Evolutionary conservation across 768 basidiomycete species (phyloP), one percentile per base, ranked within the genome.

Genomic region (Russula emetica): DNA sequence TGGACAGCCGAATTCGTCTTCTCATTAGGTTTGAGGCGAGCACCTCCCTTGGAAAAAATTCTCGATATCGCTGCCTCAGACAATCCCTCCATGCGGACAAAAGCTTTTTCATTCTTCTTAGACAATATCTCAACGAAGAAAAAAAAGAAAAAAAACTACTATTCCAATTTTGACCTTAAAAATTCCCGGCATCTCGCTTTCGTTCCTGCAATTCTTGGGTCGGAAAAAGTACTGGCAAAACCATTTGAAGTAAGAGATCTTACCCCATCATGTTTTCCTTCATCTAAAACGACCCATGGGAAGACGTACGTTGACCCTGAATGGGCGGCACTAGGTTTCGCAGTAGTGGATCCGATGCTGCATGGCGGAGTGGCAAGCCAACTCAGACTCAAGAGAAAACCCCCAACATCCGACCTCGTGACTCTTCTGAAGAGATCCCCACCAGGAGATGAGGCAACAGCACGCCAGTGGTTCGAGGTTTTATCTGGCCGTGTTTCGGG

Each of bases 1-100:
- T 28, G 62, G 28, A 16, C 69, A 94, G 95, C 92, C 1, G 93
- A 87, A 70, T 83, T 98, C 64, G 75, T 95, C 18, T 90, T 84
- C 73, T 78, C 81, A 20, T 77, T 93, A 28, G 91, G 90, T 26
- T 74, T 93, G 45, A 82, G 78, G 36, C 82, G 86, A 10, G 80
- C 80, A 62, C 94, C 94, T 2, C 83, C 87, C 1, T 74, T 96
- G 32, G 77, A 83, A 5, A 78, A 78, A 2, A 73, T 94, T 5
- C 78, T 98, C 16, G 74, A 80, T 14, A 77, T 97, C 5, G 93
- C 92, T 51, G 80, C 90, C 4, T 79, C 80, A 28, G 64, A 77
- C 3, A 80, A 88, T 66, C 58, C 75, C 9, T 69, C 79, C 69
- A 72, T 82, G 38, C 83, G 84, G n/a, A 69, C 77, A 6, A 73